phyloP scores from a whole-genome alignment of 768 basidiomycete species.

The Leccinum truebloodii region DNA sequence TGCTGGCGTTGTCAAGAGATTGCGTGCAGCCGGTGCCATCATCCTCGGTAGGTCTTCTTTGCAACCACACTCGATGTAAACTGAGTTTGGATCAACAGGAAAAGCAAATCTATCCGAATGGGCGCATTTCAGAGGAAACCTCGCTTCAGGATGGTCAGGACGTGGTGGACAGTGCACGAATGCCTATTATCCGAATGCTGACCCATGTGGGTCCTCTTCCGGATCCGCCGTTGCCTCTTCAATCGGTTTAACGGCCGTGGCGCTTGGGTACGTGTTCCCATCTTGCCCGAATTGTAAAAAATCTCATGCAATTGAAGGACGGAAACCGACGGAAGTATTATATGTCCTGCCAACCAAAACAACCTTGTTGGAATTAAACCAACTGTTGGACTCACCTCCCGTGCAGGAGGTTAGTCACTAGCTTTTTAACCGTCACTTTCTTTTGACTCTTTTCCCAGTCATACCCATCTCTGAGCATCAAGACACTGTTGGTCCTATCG shows the following conservation, averaged over 20 bases:
- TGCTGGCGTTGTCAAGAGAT: slow-evolving; percentile 33
- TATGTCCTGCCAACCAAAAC: slow-evolving; percentile 51
- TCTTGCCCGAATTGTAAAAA: not conserved
- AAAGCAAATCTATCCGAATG: slow-evolving; percentile 60
- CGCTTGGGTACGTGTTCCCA: slow-evolving; percentile 36
- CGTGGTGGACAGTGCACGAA: slow-evolving; percentile 51
- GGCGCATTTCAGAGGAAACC: slow-evolving; percentile 47
- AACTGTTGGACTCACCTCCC: slow-evolving; percentile 58
- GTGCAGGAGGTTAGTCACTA: slow-evolving; percentile 49
- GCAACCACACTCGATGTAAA: not conserved
- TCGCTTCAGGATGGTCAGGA: slow-evolving; percentile 59
- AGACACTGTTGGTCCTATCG: slow-evolving; percentile 60
- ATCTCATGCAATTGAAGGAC: slow-evolving; percentile 23
- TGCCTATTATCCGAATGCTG: slow-evolving; percentile 50
- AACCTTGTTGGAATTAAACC: slow-evolving; percentile 63
- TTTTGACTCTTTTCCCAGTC: slow-evolving; percentile 35
- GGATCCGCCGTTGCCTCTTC: slow-evolving; percentile 58
- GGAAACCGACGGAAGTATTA: slow-evolving; percentile 58
- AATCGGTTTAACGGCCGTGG: slow-evolving; percentile 51
- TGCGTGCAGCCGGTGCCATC: slow-evolving; percentile 37
- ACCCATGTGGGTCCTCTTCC: slow-evolving; percentile 60
- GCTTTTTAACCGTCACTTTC: not conserved
- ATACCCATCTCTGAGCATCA: slow-evolving; percentile 58
- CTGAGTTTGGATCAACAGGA: slow-evolving; percentile 30
- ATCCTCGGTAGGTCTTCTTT: slow-evolving; percentile 29